Evolutionary conservation across 768 basidiomycete species (phyloP).

Genomic region (Boletus sensibilis): DNA sequence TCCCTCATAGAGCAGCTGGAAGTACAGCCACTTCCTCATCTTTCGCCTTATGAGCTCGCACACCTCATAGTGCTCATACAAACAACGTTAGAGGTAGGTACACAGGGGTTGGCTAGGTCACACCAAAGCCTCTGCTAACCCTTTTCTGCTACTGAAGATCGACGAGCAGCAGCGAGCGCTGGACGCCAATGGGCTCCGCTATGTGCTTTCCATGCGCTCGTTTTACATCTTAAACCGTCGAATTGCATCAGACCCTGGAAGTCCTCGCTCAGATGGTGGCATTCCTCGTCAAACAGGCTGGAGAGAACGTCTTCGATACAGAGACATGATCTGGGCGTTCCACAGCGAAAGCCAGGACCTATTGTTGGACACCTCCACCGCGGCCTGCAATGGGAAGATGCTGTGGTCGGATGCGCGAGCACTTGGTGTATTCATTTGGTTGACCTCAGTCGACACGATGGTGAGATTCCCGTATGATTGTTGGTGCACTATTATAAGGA

Average conservation of each 20-base stretch:
- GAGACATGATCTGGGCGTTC: slow-evolving; percentile 97
- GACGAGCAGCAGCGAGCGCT: slow-evolving; percentile 89
- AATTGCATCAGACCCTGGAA: slow-evolving; percentile 45
- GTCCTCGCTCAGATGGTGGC: slow-evolving; percentile 43
- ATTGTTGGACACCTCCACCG: slow-evolving; percentile 64
- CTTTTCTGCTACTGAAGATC: slow-evolving; percentile 48
- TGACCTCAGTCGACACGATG: slow-evolving; percentile 73
- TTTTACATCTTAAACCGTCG: slow-evolving; percentile 84
- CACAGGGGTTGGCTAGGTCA: background rate
- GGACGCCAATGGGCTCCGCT: slow-evolving; percentile 90
- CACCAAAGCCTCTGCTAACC: background rate
- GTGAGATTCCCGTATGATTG: slow-evolving; percentile 44
- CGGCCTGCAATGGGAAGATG: slow-evolving; percentile 83
- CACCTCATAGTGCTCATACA: slow-evolving; percentile 83
- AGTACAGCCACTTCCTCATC: slow-evolving; percentile 58
- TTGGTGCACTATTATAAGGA: background rate
- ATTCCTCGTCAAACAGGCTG: slow-evolving; percentile 51
- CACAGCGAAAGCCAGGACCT: slow-evolving; percentile 93
- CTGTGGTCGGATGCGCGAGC: slow-evolving; percentile 86
- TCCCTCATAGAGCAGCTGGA: slow-evolving; percentile 67
- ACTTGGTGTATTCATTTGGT: slow-evolving; percentile 85
- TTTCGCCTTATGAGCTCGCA: slow-evolving; percentile 78
- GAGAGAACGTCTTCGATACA: slow-evolving; percentile 79
- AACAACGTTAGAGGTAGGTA: slow-evolving; percentile 77
- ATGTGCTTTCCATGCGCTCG: slow-evolving; percentile 88